These are phyloP conservation scores for Vanrija humicola DNA, from an alignment of 1,284 basidiomycete genomes.

Conservation along the genomic window DNA sequence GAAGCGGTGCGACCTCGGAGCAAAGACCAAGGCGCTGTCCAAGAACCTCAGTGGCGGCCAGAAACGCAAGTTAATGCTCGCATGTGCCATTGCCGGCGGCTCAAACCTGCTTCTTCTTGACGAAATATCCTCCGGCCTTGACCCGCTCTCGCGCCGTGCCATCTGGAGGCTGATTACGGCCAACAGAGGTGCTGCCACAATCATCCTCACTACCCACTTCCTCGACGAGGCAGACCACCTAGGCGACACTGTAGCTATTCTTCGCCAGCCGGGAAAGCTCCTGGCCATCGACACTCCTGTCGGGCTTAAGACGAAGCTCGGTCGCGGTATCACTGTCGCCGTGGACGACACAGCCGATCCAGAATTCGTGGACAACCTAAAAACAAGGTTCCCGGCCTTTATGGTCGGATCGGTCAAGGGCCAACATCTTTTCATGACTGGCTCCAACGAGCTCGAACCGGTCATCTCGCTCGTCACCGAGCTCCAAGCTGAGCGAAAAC, in stretches of 20 bases:
- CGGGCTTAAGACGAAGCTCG: conserved; percentile 64
- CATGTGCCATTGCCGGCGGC: conserved; percentile 67
- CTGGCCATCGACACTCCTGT: conserved; percentile 70
- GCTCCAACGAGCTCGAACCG: conserved; percentile 55
- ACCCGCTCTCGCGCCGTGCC: conserved; percentile 70
- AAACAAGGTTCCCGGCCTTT: conserved; percentile 1
- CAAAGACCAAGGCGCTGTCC: conserved; percentile 64
- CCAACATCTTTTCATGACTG: conserved; percentile 22
- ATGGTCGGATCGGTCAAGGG: conserved; percentile 6
- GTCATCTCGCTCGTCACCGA: conserved; percentile 57
- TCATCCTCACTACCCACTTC: conserved; percentile 68
- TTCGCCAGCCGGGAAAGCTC: conserved; percentile 69
- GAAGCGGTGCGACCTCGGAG: conserved; percentile 64
- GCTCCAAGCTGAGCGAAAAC: conserved; percentile 50
- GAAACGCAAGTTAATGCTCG: conserved; percentile 74
- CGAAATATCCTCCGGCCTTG: conserved; percentile 71
- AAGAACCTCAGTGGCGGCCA: conserved; percentile 69
- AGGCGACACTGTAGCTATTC: conserved; percentile 68
- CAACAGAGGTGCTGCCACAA: conserved; percentile 61
- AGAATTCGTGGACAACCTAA: neutral
- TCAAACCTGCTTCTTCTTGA: conserved; percentile 64
- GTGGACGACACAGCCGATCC: neutral
- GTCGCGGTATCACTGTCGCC: conserved; percentile 65
- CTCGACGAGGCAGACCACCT: conserved; percentile 75
- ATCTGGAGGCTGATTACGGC: conserved; percentile 69